These are phyloP conservation scores for Penicillium nucicola DNA, from an alignment of 495 filamentous ascomycete genomes.

Conservation along the genomic window DNA sequence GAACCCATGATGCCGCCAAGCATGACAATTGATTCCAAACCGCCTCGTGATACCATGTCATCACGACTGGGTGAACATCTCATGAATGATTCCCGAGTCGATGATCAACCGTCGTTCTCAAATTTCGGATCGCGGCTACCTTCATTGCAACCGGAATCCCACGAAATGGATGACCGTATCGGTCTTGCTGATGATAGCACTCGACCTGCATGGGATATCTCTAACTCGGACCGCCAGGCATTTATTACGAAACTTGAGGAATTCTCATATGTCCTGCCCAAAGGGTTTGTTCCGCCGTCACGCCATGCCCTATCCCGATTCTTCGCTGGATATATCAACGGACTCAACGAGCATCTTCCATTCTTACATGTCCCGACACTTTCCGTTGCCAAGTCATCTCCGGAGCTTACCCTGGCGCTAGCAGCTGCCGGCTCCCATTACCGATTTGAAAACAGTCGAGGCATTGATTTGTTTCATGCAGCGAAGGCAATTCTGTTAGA, in stretches of 20 bases:
- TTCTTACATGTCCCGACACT: slow-evolving; percentile 50
- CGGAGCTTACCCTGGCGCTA: slow-evolving; percentile 45
- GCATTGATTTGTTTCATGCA: slow-evolving; percentile 69
- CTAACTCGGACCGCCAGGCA: slow-evolving; percentile 57
- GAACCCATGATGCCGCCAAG: slow-evolving; percentile 39
- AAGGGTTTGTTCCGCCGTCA: slow-evolving; percentile 58
- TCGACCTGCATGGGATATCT: slow-evolving; percentile 62
- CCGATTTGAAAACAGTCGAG: slow-evolving; percentile 64
- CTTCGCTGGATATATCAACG: slow-evolving; percentile 49
- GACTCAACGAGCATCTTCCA: slow-evolving; percentile 47
- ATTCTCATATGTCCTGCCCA: slow-evolving; percentile 64
- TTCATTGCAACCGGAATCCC: slow-evolving; percentile 62
- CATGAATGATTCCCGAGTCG: slow-evolving; percentile 37
- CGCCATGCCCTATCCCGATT: slow-evolving; percentile 45
- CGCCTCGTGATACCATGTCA: slow-evolving; percentile 26
- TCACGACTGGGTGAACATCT: slow-evolving; percentile 36
- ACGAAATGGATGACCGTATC: slow-evolving; percentile 53
- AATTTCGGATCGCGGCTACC: slow-evolving; percentile 68
- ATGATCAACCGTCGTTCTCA: slow-evolving; percentile 52
- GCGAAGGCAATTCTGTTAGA: slow-evolving; percentile 47
- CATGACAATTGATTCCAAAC: slow-evolving; percentile 40
- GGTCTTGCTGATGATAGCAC: slow-evolving; percentile 43
- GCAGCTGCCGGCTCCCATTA: slow-evolving; percentile 51
- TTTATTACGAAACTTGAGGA: slow-evolving; percentile 64
- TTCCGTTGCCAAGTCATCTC: slow-evolving; percentile 41